These are phyloP conservation scores for Austroboletus niveus DNA, from an alignment of 1,284 basidiomycete genomes.

Conservation along the genomic window DNA sequence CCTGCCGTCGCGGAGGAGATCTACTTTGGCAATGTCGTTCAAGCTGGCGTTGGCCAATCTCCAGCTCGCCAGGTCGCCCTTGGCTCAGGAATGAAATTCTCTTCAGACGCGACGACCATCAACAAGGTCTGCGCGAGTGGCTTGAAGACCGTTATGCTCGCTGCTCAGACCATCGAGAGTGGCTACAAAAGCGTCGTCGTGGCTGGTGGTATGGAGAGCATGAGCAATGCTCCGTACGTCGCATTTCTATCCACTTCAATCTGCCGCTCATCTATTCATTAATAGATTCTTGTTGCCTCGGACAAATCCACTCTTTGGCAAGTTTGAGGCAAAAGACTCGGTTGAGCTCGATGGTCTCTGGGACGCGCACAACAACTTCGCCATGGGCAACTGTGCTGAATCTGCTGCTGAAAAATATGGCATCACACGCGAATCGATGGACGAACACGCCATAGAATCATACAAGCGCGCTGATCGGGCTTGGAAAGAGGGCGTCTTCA, in stretches of 20 bases:
- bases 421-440: slow-evolving; percentile 85
- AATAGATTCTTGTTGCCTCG: slow-evolving; percentile 91
- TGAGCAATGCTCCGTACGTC: slow-evolving; percentile 91
- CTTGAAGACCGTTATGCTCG: slow-evolving; percentile 92
- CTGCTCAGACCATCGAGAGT: slow-evolving; percentile 84
- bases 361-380: slow-evolving; percentile 94
- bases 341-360: slow-evolving; percentile 93
- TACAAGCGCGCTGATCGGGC: slow-evolving; percentile 91
- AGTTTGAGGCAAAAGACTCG: slow-evolving; percentile 85
- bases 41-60: slow-evolving; percentile 94
- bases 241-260: not conserved
- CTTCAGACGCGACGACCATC: slow-evolving; percentile 96
- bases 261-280: slow-evolving; percentile 3
- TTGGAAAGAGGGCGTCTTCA: slow-evolving; percentile 85
- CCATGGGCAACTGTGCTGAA: slow-evolving; percentile 97
- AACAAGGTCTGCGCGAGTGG: slow-evolving; percentile 99
- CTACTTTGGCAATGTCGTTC: slow-evolving; percentile 96
- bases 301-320: slow-evolving; percentile 85
- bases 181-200: slow-evolving; percentile 87
- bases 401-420: slow-evolving; percentile 79
- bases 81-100: slow-evolving; percentile 75
- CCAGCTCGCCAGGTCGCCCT: slow-evolving; percentile 95
- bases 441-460: slow-evolving; percentile 90
- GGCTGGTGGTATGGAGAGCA: slow-evolving; percentile 97
- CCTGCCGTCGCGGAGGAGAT: slow-evolving; percentile 88